These are phyloP conservation scores for Kernera saxatilis DNA, from an alignment of 345 rosid genomes.

Conservation along the genomic window DNA sequence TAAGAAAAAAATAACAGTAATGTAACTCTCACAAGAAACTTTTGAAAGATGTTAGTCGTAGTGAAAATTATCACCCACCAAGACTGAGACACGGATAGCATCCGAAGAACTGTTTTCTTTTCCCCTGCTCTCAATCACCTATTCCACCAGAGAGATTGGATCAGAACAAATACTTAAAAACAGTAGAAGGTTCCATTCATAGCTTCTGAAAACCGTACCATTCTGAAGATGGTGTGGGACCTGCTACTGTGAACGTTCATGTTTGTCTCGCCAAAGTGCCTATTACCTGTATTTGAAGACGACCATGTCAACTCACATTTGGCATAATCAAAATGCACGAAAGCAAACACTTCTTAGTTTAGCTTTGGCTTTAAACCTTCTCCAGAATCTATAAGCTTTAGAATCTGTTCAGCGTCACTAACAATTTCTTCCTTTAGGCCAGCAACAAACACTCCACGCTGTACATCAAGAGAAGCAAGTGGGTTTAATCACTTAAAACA, in stretches of 20 bases:
- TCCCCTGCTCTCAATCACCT: constrained; percentile 93
- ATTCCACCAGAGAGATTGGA: constrained; percentile 12
- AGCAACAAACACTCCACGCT: constrained; percentile 88
- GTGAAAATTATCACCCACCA: constrained; percentile 46
- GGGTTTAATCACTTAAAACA: background rate
- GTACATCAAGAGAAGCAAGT: constrained; percentile 20
- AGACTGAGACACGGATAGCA: constrained; percentile 79
- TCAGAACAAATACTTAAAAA: background rate
- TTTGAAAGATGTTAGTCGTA: background rate
- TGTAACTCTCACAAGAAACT: background rate
- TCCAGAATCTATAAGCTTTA: constrained; percentile 72
- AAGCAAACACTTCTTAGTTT: background rate
- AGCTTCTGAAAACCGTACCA: constrained; percentile 44
- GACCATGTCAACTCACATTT: background rate
- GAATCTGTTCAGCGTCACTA: constrained; percentile 73
- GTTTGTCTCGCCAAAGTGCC: constrained; percentile 96
- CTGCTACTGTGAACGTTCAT: constrained; percentile 96
- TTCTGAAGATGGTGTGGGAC: constrained; percentile 95
- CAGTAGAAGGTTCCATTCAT: background rate
- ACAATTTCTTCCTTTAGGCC: constrained; percentile 91
- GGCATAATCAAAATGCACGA: background rate
- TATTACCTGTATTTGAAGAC: constrained; percentile 45
- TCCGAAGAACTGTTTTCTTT: constrained; percentile 47
- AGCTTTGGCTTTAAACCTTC: constrained; percentile 56
- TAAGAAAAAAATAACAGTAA: background rate